These are phyloP conservation scores for Globisporangium lucens DNA, from an alignment of 352 stramenopile genomes.

Conservation along the genomic window DNA sequence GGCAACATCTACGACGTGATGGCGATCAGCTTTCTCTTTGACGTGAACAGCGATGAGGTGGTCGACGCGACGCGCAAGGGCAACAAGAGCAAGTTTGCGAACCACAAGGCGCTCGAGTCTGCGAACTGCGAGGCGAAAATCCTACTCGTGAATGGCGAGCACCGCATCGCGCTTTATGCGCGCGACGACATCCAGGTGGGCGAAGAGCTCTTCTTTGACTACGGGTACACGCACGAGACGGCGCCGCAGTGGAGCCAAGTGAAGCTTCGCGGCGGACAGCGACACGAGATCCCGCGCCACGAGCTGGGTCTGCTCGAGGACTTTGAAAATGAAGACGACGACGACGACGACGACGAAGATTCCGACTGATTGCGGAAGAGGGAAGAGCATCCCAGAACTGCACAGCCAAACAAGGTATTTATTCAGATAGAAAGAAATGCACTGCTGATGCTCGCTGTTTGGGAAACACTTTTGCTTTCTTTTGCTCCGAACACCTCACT, in stretches of 20 bases:
- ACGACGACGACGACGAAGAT: slow-evolving; percentile 10
- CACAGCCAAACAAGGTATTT: slow-evolving; percentile 4
- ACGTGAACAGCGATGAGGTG: slow-evolving; percentile 88
- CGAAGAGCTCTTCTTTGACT: slow-evolving; percentile 78
- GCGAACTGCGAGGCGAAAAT: slow-evolving; percentile 87
- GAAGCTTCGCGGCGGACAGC: slow-evolving; percentile 10
- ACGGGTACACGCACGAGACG: slow-evolving; percentile 64
- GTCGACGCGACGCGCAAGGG: slow-evolving; percentile 92
- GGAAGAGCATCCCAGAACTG: background rate
- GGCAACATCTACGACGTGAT: slow-evolving; percentile 83
- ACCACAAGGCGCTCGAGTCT: slow-evolving; percentile 56
- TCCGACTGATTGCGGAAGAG: slow-evolving; percentile 8
- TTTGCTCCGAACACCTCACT: background rate
- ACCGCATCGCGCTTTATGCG: slow-evolving; percentile 91
- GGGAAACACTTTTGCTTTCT: background rate
- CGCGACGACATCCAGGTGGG: slow-evolving; percentile 84
- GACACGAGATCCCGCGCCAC: slow-evolving; percentile 3
- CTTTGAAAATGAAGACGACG: slow-evolving; percentile 13
- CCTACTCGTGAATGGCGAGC: slow-evolving; percentile 84
- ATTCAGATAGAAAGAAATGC: slow-evolving; percentile 7
- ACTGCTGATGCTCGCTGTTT: slow-evolving; percentile 6
- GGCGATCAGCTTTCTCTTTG: slow-evolving; percentile 88
- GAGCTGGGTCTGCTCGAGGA: slow-evolving; percentile 12
- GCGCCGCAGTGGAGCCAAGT: slow-evolving; percentile 62
- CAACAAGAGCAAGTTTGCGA: slow-evolving; percentile 94